Conservation (phyloP, 2,329 filamentous ascomycete species). For the Tolypocladium cylindrosporum region DNA sequence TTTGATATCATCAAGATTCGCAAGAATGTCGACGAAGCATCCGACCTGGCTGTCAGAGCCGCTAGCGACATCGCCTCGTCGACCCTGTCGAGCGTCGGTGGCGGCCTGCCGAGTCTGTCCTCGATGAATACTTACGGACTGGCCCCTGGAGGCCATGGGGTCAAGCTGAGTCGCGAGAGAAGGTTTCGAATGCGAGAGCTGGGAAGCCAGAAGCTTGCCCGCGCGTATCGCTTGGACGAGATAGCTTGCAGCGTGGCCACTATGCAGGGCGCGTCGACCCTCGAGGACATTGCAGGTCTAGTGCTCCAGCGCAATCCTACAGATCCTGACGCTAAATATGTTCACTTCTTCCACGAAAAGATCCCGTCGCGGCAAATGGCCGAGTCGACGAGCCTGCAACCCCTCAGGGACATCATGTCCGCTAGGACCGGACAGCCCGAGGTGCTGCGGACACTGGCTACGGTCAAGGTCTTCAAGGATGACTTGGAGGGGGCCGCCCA, state of each 20-base stretch:
- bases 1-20: conserved; percentile 80
- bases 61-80: conserved; percentile 62
- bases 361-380: conserved; percentile 67
- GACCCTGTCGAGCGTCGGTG: conserved; percentile 46
- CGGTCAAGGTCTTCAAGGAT: conserved; percentile 66
- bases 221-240: conserved; percentile 73
- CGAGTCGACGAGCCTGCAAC: conserved; percentile 57
- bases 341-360: conserved; percentile 91
- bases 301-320: conserved; percentile 61
- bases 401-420: conserved; percentile 58
- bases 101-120: conserved; percentile 17
- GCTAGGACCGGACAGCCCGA: conserved; percentile 54
- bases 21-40: conserved; percentile 69
- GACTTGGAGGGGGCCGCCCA: conserved; percentile 59
- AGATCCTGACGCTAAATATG: conserved; percentile 69
- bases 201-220: conserved; percentile 65
- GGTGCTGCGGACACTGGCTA: conserved; percentile 61
- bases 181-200: conserved; percentile 73
- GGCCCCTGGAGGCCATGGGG: conserved; percentile 43
- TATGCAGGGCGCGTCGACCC: conserved; percentile 69
- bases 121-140: conserved; percentile 10
- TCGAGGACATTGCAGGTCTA: conserved; percentile 65
- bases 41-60: conserved; percentile 66
- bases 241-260: conserved; percentile 74
- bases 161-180: conserved; percentile 64